Evolutionary conservation across 1,139 yeast genomes (phyloP).

Genomic region (Suhomyces terraborum): DNA sequence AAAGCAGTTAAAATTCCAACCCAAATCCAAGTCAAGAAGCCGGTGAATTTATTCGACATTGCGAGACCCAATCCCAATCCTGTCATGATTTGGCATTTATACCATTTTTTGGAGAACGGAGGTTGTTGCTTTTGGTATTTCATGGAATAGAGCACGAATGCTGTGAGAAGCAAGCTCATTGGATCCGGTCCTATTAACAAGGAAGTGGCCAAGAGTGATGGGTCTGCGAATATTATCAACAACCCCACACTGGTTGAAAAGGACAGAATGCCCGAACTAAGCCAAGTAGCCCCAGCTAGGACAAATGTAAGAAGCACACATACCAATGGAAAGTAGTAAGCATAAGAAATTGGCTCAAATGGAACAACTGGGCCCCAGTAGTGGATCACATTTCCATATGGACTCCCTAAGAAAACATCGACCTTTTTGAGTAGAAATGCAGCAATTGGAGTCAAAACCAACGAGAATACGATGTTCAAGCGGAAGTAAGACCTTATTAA

Average conservation of each 20-base stretch:
- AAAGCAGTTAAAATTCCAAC: constrained; percentile 39
- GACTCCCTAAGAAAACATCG: not conserved
- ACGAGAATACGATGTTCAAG: not conserved
- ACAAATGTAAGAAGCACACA: constrained; percentile 37
- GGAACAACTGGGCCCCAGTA: constrained; percentile 23
- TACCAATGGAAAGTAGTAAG: constrained; percentile 19
- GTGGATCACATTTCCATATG: constrained; percentile 26
- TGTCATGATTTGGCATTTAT: constrained; percentile 37
- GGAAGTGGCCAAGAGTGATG: constrained; percentile 53
- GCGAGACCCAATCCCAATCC: constrained; percentile 57
- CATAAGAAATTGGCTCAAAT: not conserved
- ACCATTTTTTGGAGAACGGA: constrained; percentile 50
- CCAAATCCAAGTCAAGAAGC: constrained; percentile 56
- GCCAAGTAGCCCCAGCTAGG: constrained; percentile 50
- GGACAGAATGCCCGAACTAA: constrained; percentile 48
- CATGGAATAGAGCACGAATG: constrained; percentile 46
- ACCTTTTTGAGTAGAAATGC: not conserved
- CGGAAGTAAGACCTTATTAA: not conserved
- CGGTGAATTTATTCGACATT: constrained; percentile 55
- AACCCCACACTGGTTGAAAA: constrained; percentile 31
- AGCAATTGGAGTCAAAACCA: not conserved
- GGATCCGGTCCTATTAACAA: constrained; percentile 54
- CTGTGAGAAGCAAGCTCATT: constrained; percentile 49
- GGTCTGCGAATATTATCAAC: constrained; percentile 51
- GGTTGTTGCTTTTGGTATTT: constrained; percentile 38